Evolutionary conservation across 108 stramenopile species (phyloP), one percentile per base, ranked within the genome.

Genomic region (Poteriospumella lacustris): DNA sequence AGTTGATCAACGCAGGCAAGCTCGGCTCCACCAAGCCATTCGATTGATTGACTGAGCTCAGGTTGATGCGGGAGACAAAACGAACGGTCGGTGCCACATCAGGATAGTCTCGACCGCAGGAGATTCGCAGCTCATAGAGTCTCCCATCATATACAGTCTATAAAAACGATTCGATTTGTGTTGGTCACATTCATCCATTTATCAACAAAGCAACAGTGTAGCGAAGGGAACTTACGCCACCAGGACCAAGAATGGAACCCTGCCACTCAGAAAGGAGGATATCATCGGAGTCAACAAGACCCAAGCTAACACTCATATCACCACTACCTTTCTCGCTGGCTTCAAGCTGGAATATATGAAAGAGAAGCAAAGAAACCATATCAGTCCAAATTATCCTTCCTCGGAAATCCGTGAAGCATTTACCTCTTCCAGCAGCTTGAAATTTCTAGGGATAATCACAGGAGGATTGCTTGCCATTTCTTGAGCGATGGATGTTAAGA

Each of bases 241-340:
- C 90, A 41, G 96, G 94, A 59, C 96, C 85, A 19, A 98, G 83
- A 82, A 98, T 96, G 43, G 93, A 91, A 38, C 93, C 97, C 77
- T 96, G 93, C 97, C 97, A 98, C 58, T 92, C 87, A 43, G 90
- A 87, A 85, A 98, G 81, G 81, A 98, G 95, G 24, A 92, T 95
- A 87, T 98, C 97, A 38, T 89, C 92, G 39, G 81, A 80, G 81
- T 94, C 91, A n/a, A 92, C 94, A 34, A 98, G 82, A 9, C 97
- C 97, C 77, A 92, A 94, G 43, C 89, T 89, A 42, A 96, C 92
- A 86, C 87, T 90, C 93, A 94, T 94, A 62, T 96, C 94, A 26
- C 89, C 91, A 29, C 89, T 89, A 0, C 91, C 90, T 82, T 96
- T 96, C 81, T 98, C 97, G 36, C 85, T 87, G 47, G 88, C 86